Evolutionary conservation across 768 basidiomycete species (phyloP).

Genomic region (Dacryopinax primogenitus): DNA sequence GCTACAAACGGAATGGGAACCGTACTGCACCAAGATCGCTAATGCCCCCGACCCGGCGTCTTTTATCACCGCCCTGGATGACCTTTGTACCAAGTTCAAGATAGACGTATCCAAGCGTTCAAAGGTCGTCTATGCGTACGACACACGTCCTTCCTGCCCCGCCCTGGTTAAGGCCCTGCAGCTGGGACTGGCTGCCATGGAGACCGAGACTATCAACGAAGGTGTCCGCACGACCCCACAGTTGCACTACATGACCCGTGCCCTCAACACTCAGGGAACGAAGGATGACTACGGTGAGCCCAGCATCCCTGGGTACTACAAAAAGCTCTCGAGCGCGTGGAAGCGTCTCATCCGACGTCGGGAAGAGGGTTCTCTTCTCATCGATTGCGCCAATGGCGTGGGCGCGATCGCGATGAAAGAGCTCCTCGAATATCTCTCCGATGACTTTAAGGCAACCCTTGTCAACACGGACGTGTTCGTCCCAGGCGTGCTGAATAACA

Average conservation of each 20-base stretch:
- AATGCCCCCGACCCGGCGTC: constrained; percentile 65
- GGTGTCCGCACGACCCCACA: constrained; percentile 89
- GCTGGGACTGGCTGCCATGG: constrained; percentile 67
- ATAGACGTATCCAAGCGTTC: constrained; percentile 72
- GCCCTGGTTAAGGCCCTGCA: constrained; percentile 62
- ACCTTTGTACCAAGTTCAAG: constrained; percentile 47
- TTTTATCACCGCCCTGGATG: constrained; percentile 52
- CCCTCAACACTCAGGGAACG: constrained; percentile 75
- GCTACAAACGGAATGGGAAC: constrained; percentile 89
- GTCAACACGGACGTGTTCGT: constrained; percentile 56
- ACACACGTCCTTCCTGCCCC: constrained; percentile 81
- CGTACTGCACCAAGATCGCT: constrained; percentile 70
- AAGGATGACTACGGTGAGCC: constrained; percentile 68
- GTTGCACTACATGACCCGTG: constrained; percentile 84
- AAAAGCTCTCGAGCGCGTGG: constrained; percentile 70
- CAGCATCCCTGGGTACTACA: constrained; percentile 68
- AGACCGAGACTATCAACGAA: constrained; percentile 54
- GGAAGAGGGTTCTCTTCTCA: constrained; percentile 40
- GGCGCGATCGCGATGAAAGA: constrained; percentile 60
- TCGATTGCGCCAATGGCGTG: constrained; percentile 99
- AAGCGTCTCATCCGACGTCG: constrained; percentile 56
- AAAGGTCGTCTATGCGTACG: constrained; percentile 77
- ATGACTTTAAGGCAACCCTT: constrained; percentile 47
- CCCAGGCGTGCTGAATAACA: constrained; percentile 62
- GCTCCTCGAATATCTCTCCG: constrained; percentile 47